Evolutionary conservation across 345 rosid species (phyloP).

Genomic region (Eucalyptus melliodora): DNA sequence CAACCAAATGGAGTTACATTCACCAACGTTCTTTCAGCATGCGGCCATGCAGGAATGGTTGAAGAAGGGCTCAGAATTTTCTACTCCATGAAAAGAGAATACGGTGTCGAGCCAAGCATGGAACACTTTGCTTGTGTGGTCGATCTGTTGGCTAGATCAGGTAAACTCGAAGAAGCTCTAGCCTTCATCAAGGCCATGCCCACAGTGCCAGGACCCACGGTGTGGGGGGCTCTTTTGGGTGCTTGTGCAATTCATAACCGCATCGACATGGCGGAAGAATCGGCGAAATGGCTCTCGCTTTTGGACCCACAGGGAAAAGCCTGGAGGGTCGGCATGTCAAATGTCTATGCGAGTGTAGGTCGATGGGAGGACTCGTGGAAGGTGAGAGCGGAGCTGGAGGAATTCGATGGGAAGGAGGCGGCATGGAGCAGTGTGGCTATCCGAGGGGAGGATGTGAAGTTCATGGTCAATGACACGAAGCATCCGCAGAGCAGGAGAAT

Average conservation of each 20-base stretch:
- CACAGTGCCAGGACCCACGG: neutral
- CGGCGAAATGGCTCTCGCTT: neutral
- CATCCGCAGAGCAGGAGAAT: slow-evolving; percentile 7
- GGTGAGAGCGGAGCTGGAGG: slow-evolving; percentile 1
- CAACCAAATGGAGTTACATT: slow-evolving; percentile 57
- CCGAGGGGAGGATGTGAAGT: neutral
- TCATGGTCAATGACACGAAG: slow-evolving; percentile 15
- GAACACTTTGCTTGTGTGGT: slow-evolving; percentile 84
- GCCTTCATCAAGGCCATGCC: slow-evolving; percentile 11
- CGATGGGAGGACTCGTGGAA: slow-evolving; percentile 13
- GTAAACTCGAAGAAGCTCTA: slow-evolving; percentile 47
- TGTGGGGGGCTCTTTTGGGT: slow-evolving; percentile 13
- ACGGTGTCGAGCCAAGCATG: slow-evolving; percentile 39
- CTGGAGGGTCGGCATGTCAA: slow-evolving; percentile 19
- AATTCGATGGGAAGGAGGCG: slow-evolving; percentile 4
- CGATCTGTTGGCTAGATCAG: slow-evolving; percentile 71
- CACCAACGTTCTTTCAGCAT: slow-evolving; percentile 53
- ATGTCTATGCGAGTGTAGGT: slow-evolving; percentile 10
- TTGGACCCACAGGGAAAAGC: slow-evolving; percentile 4
- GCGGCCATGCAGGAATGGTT: slow-evolving; percentile 67
- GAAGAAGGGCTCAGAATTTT: slow-evolving; percentile 50
- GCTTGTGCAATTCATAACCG: slow-evolving; percentile 1
- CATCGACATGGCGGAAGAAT: slow-evolving; percentile 1
- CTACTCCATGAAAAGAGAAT: slow-evolving; percentile 32
- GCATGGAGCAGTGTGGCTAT: slow-evolving; percentile 24